phyloP scores from a whole-genome alignment of 2,329 filamentous ascomycete species.

The Aspergillus neoniger region DNA sequence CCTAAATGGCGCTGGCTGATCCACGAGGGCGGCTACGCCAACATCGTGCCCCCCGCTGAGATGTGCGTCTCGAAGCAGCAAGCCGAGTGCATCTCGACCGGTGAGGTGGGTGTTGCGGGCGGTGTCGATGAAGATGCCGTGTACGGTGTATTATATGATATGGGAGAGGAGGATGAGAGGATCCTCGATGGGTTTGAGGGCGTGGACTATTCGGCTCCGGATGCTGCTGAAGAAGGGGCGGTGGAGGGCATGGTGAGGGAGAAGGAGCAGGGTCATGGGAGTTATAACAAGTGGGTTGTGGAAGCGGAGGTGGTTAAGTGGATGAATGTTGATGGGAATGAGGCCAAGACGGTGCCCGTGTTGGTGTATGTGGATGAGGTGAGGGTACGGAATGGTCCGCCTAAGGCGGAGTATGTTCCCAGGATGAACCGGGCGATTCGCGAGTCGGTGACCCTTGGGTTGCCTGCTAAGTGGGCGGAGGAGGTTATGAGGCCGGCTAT shows the following conservation, averaged over 20 bases:
- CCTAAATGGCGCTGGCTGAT: conserved; percentile 46
- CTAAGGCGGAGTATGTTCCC: conserved; percentile 43
- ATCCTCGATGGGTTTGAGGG: conserved; percentile 45
- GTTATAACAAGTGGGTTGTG: conserved; percentile 44
- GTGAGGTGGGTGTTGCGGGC: conserved; percentile 17
- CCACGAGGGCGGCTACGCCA: conserved; percentile 45
- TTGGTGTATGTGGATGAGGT: conserved; percentile 48
- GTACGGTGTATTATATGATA: conserved; percentile 45
- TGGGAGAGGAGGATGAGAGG: conserved; percentile 39
- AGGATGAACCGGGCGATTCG: conserved; percentile 47
- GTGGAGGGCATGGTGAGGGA: conserved; percentile 24
- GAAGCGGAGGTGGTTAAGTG: conserved; percentile 32
- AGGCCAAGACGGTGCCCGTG: conserved; percentile 25
- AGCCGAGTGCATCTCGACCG: too few species aligned
- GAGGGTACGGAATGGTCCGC: conserved; percentile 33
- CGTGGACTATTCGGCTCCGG: conserved; percentile 27
- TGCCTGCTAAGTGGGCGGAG: conserved; percentile 38
- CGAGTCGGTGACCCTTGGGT: conserved; percentile 40
- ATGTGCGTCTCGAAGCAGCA: conserved; percentile 24
- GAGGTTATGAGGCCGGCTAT: conserved; percentile 44
- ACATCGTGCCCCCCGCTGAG: conserved; percentile 36
- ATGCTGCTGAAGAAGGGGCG: neutral
- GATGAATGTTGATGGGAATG: conserved; percentile 28
- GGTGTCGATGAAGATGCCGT: conserved; percentile 29
- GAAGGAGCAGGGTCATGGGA: conserved; percentile 34